Conservation (phyloP, 2,329 filamentous ascomycete genomes). For the Trichoderma afroharzianum region DNA sequence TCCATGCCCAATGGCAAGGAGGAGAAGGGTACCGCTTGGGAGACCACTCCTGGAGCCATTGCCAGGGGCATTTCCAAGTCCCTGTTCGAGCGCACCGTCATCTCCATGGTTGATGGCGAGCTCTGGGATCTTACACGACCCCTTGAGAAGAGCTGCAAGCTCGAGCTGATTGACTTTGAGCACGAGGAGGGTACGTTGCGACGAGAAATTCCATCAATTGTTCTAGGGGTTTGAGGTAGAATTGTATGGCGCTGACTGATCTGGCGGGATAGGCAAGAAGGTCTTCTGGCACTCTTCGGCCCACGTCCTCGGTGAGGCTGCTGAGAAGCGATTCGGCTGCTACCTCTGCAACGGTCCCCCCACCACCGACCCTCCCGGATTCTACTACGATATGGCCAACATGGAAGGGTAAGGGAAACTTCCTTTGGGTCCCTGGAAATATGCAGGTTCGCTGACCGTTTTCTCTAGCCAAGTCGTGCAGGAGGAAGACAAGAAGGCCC, state of each 20-base stretch:
- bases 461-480: conserved; percentile 64
- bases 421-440: neutral
- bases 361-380: conserved; percentile 70
- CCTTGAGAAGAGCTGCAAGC: conserved; percentile 79
- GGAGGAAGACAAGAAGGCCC: conserved; percentile 76
- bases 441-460: conserved; percentile 21
- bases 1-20: conserved; percentile 69
- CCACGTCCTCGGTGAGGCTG: conserved; percentile 92
- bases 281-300: conserved; percentile 98
- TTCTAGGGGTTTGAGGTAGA: neutral
- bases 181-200: conserved; percentile 33
- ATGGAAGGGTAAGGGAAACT: conserved; percentile 34
- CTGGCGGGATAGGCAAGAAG: conserved; percentile 61
- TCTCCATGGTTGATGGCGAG: conserved; percentile 77
- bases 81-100: conserved; percentile 78
- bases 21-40: conserved; percentile 77
- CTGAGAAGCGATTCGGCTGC: conserved; percentile 86
- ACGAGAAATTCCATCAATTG: neutral
- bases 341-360: conserved; percentile 91
- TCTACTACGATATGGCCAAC: conserved; percentile 94
- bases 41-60: conserved; percentile 81
- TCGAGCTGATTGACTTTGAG: conserved; percentile 83
- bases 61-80: conserved; percentile 79
- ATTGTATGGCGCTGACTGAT: conserved; percentile 7
- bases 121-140: conserved; percentile 93